Evolutionary conservation across 106 monocot genomes (phyloP).

Genomic region (Posidonia australis): DNA sequence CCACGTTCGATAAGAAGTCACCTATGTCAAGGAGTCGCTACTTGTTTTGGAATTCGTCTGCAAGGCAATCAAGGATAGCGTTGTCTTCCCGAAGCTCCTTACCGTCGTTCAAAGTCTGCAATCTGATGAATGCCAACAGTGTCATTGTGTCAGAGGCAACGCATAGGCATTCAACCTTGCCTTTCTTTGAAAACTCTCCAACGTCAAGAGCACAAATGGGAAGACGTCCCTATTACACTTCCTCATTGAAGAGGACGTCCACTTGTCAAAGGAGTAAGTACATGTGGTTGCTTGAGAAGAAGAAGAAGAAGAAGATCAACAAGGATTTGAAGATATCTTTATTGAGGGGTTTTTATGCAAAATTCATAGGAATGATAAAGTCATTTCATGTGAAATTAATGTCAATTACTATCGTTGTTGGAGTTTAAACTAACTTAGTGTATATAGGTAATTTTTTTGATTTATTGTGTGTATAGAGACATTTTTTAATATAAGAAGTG

Average conservation of each 20-base stretch:
- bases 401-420: no score
- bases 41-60: conserved; percentile 54
- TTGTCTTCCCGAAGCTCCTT: conserved; percentile 66
- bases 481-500: no score
- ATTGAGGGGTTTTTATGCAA: no score
- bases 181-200: conserved; percentile 69
- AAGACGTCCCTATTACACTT: conserved; percentile 83
- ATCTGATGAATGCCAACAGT: conserved; percentile 89
- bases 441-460: no score
- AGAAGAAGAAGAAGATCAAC: no score
- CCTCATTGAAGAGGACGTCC: conserved; percentile 71
- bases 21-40: conserved; percentile 31
- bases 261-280: no score
- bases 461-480: no score
- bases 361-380: no score
- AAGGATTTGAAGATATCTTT: no score
- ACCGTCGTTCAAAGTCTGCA: conserved; percentile 88
- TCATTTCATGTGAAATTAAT: no score
- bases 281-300: no score
- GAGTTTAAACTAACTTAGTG: no score
- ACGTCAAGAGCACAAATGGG: conserved; percentile 89
- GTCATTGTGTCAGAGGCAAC: conserved; percentile 67
- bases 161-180: conserved; percentile 85
- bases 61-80: conserved; percentile 47
- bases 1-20: conserved; percentile 49